Evolutionary conservation across 1,139 yeast species (phyloP).

Genomic region (Sugiyamaella japonica): DNA sequence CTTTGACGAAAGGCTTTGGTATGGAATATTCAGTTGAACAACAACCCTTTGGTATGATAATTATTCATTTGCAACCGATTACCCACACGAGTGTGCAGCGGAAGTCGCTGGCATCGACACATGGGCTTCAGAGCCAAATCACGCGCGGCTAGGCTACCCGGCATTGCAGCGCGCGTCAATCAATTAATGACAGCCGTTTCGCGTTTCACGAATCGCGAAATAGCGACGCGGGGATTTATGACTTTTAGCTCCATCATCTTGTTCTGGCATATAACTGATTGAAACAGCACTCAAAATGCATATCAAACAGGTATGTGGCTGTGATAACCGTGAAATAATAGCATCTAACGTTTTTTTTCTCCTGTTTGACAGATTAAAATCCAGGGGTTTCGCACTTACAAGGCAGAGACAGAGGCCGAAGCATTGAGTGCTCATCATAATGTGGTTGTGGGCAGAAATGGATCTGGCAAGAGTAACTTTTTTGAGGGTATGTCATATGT

Average conservation of each 20-base stretch:
- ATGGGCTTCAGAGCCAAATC: no score
- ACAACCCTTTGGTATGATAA: no score
- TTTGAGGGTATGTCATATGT: constrained; percentile 52
- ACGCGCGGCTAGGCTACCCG: background rate
- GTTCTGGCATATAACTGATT: background rate
- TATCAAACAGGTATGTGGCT: background rate
- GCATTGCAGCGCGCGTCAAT: background rate
- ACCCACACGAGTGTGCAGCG: no score
- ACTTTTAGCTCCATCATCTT: background rate
- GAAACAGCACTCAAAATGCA: background rate
- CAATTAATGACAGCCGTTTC: background rate
- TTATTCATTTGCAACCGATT: no score
- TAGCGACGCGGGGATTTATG: background rate
- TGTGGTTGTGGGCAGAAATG: constrained; percentile 91
- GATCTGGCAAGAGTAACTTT: constrained; percentile 95
- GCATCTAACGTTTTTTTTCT: background rate
- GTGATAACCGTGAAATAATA: background rate
- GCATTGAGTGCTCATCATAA: constrained; percentile 78
- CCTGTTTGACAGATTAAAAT: constrained; percentile 52
- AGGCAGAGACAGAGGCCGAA: constrained; percentile 77
- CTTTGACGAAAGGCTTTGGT: no score
- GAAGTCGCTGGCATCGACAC: no score
- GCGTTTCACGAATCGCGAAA: background rate
- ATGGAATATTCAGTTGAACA: no score
- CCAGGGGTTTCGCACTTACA: constrained; percentile 94